Evolutionary conservation across 129 eudicot genomes (phyloP).

Genomic region (Tagetes patula): DNA sequence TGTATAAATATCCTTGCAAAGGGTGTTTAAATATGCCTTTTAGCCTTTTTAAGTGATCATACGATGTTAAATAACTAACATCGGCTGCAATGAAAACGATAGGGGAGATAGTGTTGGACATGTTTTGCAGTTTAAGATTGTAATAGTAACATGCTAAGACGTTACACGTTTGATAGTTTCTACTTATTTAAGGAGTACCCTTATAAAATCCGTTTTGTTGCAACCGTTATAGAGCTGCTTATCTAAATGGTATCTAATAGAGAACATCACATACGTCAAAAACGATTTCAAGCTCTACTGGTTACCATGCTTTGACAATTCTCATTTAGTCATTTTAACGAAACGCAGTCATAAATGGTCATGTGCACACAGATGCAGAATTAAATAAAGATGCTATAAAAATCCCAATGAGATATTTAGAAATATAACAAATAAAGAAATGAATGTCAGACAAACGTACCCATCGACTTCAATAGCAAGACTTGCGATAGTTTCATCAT

Average conservation of each 20-base stretch:
- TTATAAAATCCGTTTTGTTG: not conserved
- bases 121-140: not conserved
- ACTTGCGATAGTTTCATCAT: slow-evolving; percentile 47
- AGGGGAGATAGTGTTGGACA: not conserved
- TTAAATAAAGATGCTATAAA: not conserved
- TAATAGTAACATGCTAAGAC: not conserved
- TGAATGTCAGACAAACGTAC: slow-evolving; percentile 38
- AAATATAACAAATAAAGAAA: not conserved
- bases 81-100: not conserved
- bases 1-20: not conserved
- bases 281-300: not conserved
- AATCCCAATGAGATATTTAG: not conserved
- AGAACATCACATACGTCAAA: not conserved
- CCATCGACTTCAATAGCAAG: slow-evolving; percentile 50
- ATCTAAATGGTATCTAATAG: not conserved
- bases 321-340: not conserved
- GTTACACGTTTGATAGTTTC: not conserved
- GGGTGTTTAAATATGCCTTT: not conserved
- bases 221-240: not conserved
- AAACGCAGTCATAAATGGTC: not conserved
- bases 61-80: not conserved
- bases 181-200: not conserved
- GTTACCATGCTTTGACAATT: not conserved
- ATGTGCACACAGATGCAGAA: not conserved
- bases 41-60: not conserved